Base-by-base conservation (phyloP, 352 stramenopile genomes). In the Peronosclerospora sorghi region DNA sequence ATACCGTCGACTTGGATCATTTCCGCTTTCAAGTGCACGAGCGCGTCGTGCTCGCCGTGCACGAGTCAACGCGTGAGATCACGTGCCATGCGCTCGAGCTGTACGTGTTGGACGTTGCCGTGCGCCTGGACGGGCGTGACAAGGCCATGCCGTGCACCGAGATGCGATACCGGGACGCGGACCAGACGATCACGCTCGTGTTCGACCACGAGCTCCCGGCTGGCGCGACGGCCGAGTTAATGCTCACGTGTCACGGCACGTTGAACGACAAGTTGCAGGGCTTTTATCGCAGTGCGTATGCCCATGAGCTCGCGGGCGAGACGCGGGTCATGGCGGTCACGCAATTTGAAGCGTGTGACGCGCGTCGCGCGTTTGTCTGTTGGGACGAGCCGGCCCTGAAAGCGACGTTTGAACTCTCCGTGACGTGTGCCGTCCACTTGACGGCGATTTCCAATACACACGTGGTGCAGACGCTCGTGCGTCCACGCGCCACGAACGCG, bases 351-450 rank as follows among this genome's bases (percentile, higher is more conserved):
- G 80, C 82, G 32, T 84, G 85, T 39, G 80, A 96, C 39, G 82
- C 83, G n/a, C 80, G 95, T 37, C 80, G 91, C 15, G 94, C 91
- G 19, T 98, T 98, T 56, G 94, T 95, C 6, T 98, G 96, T 71
- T 97, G 95, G 82, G 96, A 99, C 64, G 96, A 99, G 63, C 96
- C 96, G 1, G 82, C 87, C 12, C 70, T 95, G 26, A 99, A 99
- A 70, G 93, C 95, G 17, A 83, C 80, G 14, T 99, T 98, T 59
- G 65, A 84, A 41, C 85, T 98, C 39, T 85, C 79, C 5, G 83
- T 98, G 38, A 65, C 86, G 1, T 87, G 96, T 5, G 86, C 96
- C 32, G 56, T 55, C 13, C 51, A 89, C 28, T 73, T 97, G 27
- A 90, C 84, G 24, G 95, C 85, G 14, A 88, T 98, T 59, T 94